Evolutionary conservation across 495 filamentous ascomycete genomes (phyloP).

Genomic region (Penicillium tannophilum): DNA sequence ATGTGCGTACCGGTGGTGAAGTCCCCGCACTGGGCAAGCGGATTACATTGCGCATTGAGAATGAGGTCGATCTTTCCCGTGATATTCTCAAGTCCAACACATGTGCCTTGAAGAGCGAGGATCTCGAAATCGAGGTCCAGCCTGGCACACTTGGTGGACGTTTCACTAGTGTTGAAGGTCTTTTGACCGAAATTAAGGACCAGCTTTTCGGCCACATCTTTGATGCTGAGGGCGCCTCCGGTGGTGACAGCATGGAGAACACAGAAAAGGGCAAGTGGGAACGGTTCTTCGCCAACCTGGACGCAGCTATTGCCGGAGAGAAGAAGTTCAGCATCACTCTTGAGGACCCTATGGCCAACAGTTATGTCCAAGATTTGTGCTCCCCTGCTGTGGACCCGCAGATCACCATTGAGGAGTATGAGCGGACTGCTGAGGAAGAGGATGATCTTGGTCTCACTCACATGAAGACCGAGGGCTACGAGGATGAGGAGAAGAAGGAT

Average conservation of each 20-base stretch:
- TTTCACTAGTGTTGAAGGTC: conserved; percentile 95
- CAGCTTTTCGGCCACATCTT: conserved; percentile 86
- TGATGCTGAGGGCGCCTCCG: conserved; percentile 60
- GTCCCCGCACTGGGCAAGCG: conserved; percentile 84
- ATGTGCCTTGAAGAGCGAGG: conserved; percentile 79
- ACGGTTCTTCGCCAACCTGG: conserved; percentile 74
- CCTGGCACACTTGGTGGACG: conserved; percentile 93
- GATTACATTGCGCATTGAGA: conserved; percentile 76
- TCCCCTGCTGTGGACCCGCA: conserved; percentile 74
- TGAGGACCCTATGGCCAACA: conserved; percentile 84
- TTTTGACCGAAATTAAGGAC: conserved; percentile 89
- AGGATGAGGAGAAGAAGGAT: conserved; percentile 36
- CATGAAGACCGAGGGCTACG: conserved; percentile 92
- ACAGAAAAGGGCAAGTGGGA: conserved; percentile 71
- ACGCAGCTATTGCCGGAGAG: conserved; percentile 77
- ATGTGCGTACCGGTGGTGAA: conserved; percentile 94
- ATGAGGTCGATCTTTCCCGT: conserved; percentile 74
- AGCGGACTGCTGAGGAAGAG: conserved; percentile 84
- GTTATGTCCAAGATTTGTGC: conserved; percentile 88
- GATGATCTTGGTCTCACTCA: conserved; percentile 87
- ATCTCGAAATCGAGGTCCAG: conserved; percentile 80
- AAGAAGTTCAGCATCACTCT: conserved; percentile 84
- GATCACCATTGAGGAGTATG: conserved; percentile 81
- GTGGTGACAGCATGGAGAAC: conserved; percentile 73
- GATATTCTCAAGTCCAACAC: conserved; percentile 98